Percentiles rank a stretch among this genome's conserved stretches.
These are phyloP conservation scores for Fusarium oligoseptatum DNA, from an alignment of 2,329 filamentous ascomycete species.

Conservation along the genomic window DNA sequence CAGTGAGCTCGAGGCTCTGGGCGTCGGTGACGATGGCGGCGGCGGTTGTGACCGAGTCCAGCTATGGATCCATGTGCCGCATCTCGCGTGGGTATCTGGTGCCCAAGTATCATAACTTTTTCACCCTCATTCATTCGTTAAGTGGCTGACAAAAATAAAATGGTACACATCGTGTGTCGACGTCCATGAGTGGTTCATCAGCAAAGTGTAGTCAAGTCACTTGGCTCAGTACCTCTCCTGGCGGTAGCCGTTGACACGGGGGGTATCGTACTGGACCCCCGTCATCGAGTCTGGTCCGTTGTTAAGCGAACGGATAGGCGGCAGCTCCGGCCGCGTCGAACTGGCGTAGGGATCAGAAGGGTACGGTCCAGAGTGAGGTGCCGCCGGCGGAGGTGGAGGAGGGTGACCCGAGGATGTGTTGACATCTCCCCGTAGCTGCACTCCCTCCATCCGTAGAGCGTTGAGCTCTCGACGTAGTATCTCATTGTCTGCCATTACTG, in stretches of 20 bases:
- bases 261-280: slow-evolving; percentile 72
- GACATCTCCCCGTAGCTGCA: slow-evolving; percentile 58
- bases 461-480: slow-evolving; percentile 64
- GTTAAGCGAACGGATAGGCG: slow-evolving; percentile 68
- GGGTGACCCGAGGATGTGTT: slow-evolving; percentile 46
- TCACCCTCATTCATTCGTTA: slow-evolving; percentile 47
- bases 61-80: slow-evolving; percentile 23
- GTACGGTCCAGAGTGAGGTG: slow-evolving; percentile 44
- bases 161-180: slow-evolving; percentile 6
- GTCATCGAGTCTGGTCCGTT: slow-evolving; percentile 72
- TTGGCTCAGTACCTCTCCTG: slow-evolving; percentile 52
- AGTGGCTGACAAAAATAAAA: slow-evolving; percentile 35
- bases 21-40: slow-evolving; percentile 12
- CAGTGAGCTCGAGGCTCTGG: slow-evolving; percentile 29
- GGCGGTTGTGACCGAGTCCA: slow-evolving; percentile 18
- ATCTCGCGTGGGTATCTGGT: slow-evolving; percentile 26
- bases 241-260: slow-evolving; percentile 63
- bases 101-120: slow-evolving; percentile 44
- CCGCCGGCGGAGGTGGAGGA: slow-evolving; percentile 35
- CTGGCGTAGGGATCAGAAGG: slow-evolving; percentile 49
- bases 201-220: not conserved
- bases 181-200: not conserved
- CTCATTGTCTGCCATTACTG: slow-evolving; percentile 59
- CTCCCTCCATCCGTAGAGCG: slow-evolving; percentile 61
- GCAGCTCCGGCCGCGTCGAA: slow-evolving; percentile 63